Conservation (phyloP, 495 filamentous ascomycete species). For the Poronia punctata region DNA sequence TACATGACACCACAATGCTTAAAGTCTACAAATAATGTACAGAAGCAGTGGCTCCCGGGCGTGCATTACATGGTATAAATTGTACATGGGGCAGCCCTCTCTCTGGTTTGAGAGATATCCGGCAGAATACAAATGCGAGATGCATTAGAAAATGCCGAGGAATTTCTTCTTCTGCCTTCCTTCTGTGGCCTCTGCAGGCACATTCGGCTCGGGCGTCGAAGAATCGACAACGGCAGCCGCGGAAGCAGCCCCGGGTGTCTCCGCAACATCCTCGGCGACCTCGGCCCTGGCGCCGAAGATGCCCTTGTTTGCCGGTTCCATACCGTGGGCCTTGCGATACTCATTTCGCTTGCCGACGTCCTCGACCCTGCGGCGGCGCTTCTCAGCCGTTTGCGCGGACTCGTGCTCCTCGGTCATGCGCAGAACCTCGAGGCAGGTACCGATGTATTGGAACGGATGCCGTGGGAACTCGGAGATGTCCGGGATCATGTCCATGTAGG, state of each 20-base stretch:
- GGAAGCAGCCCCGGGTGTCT: constrained; percentile 1
- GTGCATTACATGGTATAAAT: no score
- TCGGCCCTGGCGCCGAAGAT: constrained; percentile 17
- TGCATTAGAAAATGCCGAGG: constrained; percentile 36
- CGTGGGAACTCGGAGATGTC: constrained; percentile 48
- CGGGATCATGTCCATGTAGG: constrained; percentile 67
- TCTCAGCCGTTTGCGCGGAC: constrained; percentile 55
- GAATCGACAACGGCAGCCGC: constrained; percentile 3
- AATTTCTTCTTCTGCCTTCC: constrained; percentile 33
- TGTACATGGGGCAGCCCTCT: no score
- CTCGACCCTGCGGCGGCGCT: constrained; percentile 58
- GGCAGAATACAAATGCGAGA: constrained; percentile 1
- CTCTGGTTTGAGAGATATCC: not conserved
- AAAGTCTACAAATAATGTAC: constrained; percentile 12
- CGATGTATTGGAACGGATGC: constrained; percentile 56
- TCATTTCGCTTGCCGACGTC: constrained; percentile 72
- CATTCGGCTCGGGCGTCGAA: not conserved
- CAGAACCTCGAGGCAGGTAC: constrained; percentile 56
- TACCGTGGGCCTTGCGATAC: constrained; percentile 76
- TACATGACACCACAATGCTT: constrained; percentile 15
- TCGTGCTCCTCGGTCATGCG: constrained; percentile 60
- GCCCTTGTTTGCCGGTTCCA: constrained; percentile 48
- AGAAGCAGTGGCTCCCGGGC: constrained; percentile 1
- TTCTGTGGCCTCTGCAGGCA: constrained; percentile 7
- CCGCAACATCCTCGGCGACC: constrained; percentile 2